Base-by-base conservation (phyloP, 106 monocot species). In the Amphibolis antarctica region DNA sequence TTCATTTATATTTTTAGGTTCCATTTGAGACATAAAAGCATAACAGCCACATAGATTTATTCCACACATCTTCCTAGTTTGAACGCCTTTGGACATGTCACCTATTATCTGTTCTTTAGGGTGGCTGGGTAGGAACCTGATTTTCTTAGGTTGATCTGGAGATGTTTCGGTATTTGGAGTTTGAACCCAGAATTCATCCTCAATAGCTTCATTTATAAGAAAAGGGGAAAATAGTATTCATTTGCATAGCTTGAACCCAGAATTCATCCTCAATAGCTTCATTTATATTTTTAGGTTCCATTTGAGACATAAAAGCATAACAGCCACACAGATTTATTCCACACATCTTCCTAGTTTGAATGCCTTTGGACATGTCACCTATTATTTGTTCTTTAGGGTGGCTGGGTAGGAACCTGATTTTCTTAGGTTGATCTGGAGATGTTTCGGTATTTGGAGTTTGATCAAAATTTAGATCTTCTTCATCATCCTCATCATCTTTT, bases 1-100 rank as follows among this genome's bases (percentile, higher is more conserved):
- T 50, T 18, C 50, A 17, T 50, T 15, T 1, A 50, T 50, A 20
- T 50, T 15, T n/a, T 50, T 50, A 20, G 17, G 50, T 50, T 50
- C 50, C 5, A 50, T 21, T 1, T 14, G 2, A 0, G 50, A 18
- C n/a, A 50, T 50, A 50, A 21, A 50, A 20, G 15, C 50, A n/a
- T 50, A 20, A 50, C n/a, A 20, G 17, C 20, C 20, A 50, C 0
- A 14, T 15, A n/a, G 1, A 1, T 0, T 50, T 7, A 52, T 0
- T 1, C 0, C 9, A 20, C 2, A 1, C n/a, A n/a, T n/a, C n/a
- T n/a, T n/a, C 20, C 0, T 14, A 0, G 9, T 10, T 17, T 17
- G n/a, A 9, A 23, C 52, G 18, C 10, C 5, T 9, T 23, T 23
- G 19, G 9, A 52, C 1, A 52, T 20, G 18, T 52, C 22, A n/a